Evolutionary conservation across 2,329 filamentous ascomycete genomes (phyloP), one percentile per base, ranked within the genome.

Genomic region (Aspergillus nomiae): DNA sequence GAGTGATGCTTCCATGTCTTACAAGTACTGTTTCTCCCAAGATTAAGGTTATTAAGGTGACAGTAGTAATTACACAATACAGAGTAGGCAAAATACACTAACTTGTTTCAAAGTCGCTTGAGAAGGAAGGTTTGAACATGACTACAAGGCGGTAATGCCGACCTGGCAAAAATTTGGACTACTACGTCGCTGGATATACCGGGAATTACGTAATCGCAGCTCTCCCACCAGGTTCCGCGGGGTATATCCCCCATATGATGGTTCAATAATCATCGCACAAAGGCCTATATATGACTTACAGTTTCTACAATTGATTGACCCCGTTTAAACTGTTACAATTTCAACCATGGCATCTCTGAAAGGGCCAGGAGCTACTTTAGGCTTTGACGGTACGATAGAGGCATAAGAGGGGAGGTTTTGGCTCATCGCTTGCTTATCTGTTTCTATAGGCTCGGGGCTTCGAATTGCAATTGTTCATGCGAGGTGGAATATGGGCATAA

Each of bases 381-480:
- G 74, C 62, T 84, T 84, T 74, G 85, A 89, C 74, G 87, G 86
- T 86, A 74, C 69, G 78, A 70, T 56, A 48, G n/a, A 48, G 65
- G 58, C 28, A 19, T 41, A 51, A 28, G 30, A 7, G 53, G 38
- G 21, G 41, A 54, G 41, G 41, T 26, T 26, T 32, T 24, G n/a
- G 43, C 55, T 45, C 4, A 24, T 56, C n/a, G 34, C 50, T 60
- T 65, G 57, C 67, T 67, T 51, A 72, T 59, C 46, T 41, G 60
- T 45, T 41, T 43, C 28, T 57, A 12, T 58, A 79, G 90, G 91
- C 78, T 87, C 87, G 72, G 84, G 83, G 73, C 87, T 99, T 67
- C 92, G 95, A 75, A 90, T 99, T 76, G 94, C 91, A 76, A 98
- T 99, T 76, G 87, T 99, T 63, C 95, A 98, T 82, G 94, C 94